phyloP scores from a whole-genome alignment of 345 rosid genomes.

The Punica granatum region DNA sequence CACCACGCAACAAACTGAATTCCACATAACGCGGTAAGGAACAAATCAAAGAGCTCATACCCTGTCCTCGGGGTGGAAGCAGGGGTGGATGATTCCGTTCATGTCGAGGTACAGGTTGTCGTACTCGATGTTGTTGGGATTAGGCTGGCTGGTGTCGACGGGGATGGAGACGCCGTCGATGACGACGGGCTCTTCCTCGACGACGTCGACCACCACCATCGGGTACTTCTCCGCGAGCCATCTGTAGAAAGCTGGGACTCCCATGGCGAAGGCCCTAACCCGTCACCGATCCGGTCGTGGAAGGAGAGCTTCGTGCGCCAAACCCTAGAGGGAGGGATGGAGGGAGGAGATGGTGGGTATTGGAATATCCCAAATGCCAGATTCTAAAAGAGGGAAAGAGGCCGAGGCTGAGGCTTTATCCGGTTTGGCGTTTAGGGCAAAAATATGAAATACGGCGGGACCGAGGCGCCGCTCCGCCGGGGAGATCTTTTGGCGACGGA shows the following conservation, averaged over 20 bases:
- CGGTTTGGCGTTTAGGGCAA: no score
- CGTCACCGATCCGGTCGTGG: background rate
- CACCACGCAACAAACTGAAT: background rate
- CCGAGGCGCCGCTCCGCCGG: no score
- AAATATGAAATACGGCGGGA: no score
- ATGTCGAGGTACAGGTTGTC: slow-evolving; percentile 96
- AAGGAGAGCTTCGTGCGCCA: no score
- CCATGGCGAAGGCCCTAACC: slow-evolving; percentile 31
- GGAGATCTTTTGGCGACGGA: no score
- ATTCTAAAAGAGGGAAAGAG: no score
- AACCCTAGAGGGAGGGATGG: no score
- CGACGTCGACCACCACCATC: slow-evolving; percentile 55
- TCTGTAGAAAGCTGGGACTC: slow-evolving; percentile 90
- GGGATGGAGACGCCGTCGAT: slow-evolving; percentile 59
- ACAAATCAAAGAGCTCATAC: slow-evolving; percentile 22
- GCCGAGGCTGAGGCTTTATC: no score
- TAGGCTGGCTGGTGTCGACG: slow-evolving; percentile 72
- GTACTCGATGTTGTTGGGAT: slow-evolving; percentile 72
- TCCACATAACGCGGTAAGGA: background rate
- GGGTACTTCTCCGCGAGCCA: slow-evolving; percentile 96
- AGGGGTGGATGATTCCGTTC: slow-evolving; percentile 98
- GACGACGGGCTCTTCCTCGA: slow-evolving; percentile 77
- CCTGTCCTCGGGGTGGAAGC: slow-evolving; percentile 92
- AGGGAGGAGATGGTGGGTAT: no score
- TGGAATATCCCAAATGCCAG: no score